phyloP scores from a whole-genome alignment of 805 yeast genomes.

The Jamesozyma lodderae region DNA sequence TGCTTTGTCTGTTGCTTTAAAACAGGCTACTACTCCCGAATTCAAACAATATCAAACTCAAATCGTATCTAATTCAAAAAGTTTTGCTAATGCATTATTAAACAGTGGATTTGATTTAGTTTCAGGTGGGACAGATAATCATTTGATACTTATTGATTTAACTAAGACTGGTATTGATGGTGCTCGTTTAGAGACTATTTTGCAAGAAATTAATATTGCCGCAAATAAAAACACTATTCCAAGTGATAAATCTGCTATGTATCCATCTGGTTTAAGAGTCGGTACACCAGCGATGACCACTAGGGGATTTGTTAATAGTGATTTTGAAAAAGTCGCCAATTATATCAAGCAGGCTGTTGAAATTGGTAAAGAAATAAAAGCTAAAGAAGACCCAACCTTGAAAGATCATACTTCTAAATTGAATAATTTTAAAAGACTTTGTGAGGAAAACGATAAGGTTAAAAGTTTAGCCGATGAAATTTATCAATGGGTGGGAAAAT shows the following conservation, averaged over 20 bases:
- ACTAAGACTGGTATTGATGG: conserved; percentile 78
- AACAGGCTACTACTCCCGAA: conserved; percentile 85
- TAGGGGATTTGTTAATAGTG: conserved; percentile 75
- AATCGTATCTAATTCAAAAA: conserved; percentile 73
- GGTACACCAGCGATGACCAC: conserved; percentile 99
- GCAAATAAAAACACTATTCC: conserved; percentile 95
- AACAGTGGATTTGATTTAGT: conserved; percentile 66
- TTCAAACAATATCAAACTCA: conserved; percentile 76
- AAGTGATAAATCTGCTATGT: conserved; percentile 90
- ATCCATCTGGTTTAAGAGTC: conserved; percentile 92
- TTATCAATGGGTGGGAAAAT: conserved; percentile 59
- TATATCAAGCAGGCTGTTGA: conserved; percentile 74
- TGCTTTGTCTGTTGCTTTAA: conserved; percentile 90
- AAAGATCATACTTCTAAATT: conserved; percentile 55
- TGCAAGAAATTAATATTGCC: conserved; percentile 87
- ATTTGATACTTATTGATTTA: conserved; percentile 76
- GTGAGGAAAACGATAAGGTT: conserved; percentile 54
- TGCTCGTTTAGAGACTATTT: conserved; percentile 86
- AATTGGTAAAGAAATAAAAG: conserved; percentile 53
- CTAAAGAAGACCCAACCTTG: conserved; percentile 47
- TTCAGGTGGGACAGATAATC: conserved; percentile 91
- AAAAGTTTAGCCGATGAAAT: conserved; percentile 56
- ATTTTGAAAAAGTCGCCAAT: conserved; percentile 70
- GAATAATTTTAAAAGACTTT: conserved; percentile 62
- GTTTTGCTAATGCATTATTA: conserved; percentile 60